Conservation (phyloP, 441 rosid genomes). For the Adansonia grandidieri region DNA sequence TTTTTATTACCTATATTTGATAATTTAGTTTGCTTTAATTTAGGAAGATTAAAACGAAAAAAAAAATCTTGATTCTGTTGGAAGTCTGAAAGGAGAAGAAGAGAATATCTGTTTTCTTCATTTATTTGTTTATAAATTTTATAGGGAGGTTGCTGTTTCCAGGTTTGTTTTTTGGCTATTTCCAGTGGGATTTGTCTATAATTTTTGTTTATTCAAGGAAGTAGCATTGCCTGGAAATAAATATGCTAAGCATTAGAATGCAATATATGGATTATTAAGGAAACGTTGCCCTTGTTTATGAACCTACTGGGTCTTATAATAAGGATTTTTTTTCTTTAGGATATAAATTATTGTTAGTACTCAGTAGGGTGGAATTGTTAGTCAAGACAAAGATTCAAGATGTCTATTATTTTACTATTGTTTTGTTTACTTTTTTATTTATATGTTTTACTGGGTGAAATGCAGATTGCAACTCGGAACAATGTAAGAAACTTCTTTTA, state of each 20-base stretch:
- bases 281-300: constrained; percentile 8
- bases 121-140: constrained; percentile 54
- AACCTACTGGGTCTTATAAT: constrained; percentile 26
- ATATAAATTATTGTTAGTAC: constrained; percentile 35
- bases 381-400: constrained; percentile 43
- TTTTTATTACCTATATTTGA: constrained; percentile 24
- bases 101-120: constrained; percentile 54
- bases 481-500: constrained; percentile 8
- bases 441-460: constrained; percentile 31
- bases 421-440: not conserved
- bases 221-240: constrained; percentile 29
- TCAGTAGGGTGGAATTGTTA: constrained; percentile 29
- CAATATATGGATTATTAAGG: constrained; percentile 21
- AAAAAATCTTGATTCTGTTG: constrained; percentile 33
- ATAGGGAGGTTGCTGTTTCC: constrained; percentile 43
- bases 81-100: constrained; percentile 49
- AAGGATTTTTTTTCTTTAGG: constrained; percentile 19
- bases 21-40: constrained; percentile 25
- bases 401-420: constrained; percentile 32
- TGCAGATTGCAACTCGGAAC: constrained; percentile 26
- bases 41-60: not conserved
- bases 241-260: constrained; percentile 26
- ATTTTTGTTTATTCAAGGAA: constrained; percentile 35
- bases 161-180: constrained; percentile 28
- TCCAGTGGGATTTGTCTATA: constrained; percentile 41